Evolutionary conservation across 2,329 filamentous ascomycete genomes (phyloP).

Genomic region (Graphiopsis chlorocephala): DNA sequence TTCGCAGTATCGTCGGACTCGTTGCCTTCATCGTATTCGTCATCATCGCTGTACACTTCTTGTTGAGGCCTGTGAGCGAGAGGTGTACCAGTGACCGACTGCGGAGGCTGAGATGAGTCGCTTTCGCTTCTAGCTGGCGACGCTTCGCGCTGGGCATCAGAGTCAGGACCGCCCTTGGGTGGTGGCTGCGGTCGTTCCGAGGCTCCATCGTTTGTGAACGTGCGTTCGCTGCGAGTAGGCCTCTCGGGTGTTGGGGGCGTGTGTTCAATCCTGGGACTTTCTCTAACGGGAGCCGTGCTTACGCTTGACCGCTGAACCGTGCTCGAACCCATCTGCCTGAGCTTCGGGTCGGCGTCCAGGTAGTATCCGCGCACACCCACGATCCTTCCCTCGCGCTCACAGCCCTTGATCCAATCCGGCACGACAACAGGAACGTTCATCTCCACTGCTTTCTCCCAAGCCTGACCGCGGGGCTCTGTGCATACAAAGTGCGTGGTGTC

Average conservation of each 20-base stretch:
- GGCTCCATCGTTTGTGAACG: constrained; percentile 15
- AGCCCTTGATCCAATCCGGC: constrained; percentile 97
- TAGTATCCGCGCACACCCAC: constrained; percentile 96
- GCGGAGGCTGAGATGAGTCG: constrained; percentile 1
- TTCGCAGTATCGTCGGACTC: constrained; percentile 27
- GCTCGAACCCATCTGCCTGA: constrained; percentile 52
- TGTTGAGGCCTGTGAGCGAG: constrained; percentile 14
- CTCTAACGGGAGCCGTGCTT: constrained; percentile 33
- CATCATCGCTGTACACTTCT: constrained; percentile 15
- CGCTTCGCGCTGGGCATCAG: constrained; percentile 16
- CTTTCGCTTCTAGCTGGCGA: constrained; percentile 29
- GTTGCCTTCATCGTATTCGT: constrained; percentile 22
- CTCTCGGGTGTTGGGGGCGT: constrained; percentile 52
- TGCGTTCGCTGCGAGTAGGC: constrained; percentile 19
- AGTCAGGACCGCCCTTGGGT: constrained; percentile 26
- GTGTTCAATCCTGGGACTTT: constrained; percentile 48
- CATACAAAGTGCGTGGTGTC: constrained; percentile 99
- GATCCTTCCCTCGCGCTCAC: constrained; percentile 86
- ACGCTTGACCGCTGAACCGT: constrained; percentile 28
- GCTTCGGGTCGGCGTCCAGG: constrained; percentile 74
- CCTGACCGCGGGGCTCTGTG: constrained; percentile 81
- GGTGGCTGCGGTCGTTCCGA: constrained; percentile 28
- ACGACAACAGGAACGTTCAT: constrained; percentile 97
- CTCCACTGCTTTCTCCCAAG: constrained; percentile 95
- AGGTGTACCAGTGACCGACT: constrained; percentile 11